phyloP scores from a whole-genome alignment of 2,329 filamentous ascomycete genomes.

The Neophaeococcomyces aloes region DNA sequence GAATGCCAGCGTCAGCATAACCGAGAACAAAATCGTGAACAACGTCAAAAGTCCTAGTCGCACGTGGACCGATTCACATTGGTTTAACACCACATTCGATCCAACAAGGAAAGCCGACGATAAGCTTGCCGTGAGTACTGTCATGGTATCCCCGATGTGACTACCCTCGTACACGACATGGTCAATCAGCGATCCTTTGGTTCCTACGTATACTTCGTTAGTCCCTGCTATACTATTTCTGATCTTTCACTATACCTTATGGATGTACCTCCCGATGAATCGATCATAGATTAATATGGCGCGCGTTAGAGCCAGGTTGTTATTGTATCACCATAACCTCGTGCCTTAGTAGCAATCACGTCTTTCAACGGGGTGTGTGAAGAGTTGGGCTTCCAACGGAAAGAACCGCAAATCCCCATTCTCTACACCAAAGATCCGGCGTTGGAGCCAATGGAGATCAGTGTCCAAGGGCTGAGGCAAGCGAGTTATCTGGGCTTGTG shows the following conservation, averaged over 20 bases:
- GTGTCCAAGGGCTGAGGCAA: background rate
- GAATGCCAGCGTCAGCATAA: conserved; percentile 1
- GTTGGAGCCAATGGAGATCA: background rate
- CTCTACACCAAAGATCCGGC: background rate
- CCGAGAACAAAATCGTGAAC: conserved; percentile 10
- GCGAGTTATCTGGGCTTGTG: background rate
- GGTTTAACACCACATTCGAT: conserved; percentile 4
- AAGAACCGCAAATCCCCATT: background rate
- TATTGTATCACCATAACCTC: background rate
- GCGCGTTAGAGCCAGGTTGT: conserved; percentile 2
- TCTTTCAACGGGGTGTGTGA: background rate
- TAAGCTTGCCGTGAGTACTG: background rate
- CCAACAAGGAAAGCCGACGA: conserved; percentile 9
- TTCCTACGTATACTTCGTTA: no score
- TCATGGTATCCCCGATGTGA: no score
- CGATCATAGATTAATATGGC: background rate
- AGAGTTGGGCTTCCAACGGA: background rate
- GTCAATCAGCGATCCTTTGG: no score
- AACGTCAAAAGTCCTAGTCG: conserved; percentile 7
- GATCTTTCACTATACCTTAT: background rate
- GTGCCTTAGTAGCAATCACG: background rate
- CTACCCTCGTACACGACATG: no score
- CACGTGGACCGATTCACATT: background rate
- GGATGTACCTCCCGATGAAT: conserved; percentile 2
- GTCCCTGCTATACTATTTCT: no score